Evolutionary conservation across 2,329 filamentous ascomycete species (phyloP), one percentile per base, ranked within the genome.

Genomic region (Trichoderma brevicompactum): DNA sequence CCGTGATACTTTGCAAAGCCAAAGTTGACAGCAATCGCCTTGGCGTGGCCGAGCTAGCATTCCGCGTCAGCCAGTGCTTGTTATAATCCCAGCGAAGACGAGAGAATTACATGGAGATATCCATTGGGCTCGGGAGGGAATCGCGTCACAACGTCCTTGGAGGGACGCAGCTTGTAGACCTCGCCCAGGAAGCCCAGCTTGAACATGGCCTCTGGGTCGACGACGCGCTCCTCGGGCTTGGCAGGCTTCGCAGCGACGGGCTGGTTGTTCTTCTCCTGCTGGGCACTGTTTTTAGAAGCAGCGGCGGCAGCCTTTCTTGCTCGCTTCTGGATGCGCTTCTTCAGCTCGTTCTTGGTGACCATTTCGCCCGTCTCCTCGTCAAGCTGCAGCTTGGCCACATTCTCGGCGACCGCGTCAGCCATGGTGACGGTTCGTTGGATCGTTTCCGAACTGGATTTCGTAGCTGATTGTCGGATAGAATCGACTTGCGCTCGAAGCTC

Each of bases 21-120:
- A 79, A 98, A 98, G 79, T 98, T 97, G 77, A 98, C 88, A 0
- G 92, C 90, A 76, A 98, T 97, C 23, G 95, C 94, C 81, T 98
- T 98, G 69, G 91, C 91, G 75, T 98, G 95, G 19, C 94, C 94
- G 71, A 98, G 91, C 75, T 62, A 36, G 10, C 38, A 8, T 6
- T n/a, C 7, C 13, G 12, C 43, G 28, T 62, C 40, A 62, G 48
- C 7, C 5, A 10, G 12, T 5, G n/a, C 3, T 7, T n/a, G n/a
- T 10, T n/a, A 0, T 5, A 28, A 5, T 2, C 50, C 8, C 59
- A 62, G 1, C 7, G 19, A 8, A 19, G 17, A n/a, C 3, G 4
- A 23, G 6, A 15, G 3, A 36, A n/a, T 48, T 59, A 62, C 59
- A 38, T 97, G 94, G 9, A 97, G 85, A 76, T 90, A 97, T 63